phyloP scores from a whole-genome alignment of 768 basidiomycete species.

The Calocybe cyanea region DNA sequence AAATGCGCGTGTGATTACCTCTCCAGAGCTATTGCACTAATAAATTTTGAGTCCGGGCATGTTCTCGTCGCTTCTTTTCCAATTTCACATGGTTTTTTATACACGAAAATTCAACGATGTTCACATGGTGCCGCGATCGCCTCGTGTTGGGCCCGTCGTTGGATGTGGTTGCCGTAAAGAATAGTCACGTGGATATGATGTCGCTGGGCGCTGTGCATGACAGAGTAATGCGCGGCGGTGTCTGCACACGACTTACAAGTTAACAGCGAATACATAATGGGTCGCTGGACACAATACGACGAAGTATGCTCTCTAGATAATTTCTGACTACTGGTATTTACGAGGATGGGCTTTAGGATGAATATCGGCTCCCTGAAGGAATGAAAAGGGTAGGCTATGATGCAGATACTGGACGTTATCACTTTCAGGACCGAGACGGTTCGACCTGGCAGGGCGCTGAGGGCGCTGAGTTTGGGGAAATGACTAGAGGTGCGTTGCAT shows the following conservation, averaged over 20 bases:
- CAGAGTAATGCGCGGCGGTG: too few species aligned
- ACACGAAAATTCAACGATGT: background rate
- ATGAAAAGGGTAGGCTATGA: conserved; percentile 76
- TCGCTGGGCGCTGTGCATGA: too few species aligned
- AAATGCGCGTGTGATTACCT: conserved; percentile 9
- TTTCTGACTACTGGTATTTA: background rate
- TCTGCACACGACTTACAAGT: too few species aligned
- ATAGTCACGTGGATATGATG: too few species aligned
- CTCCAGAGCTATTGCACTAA: background rate
- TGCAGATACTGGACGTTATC: conserved; percentile 62
- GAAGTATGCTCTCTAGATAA: conserved; percentile 27
- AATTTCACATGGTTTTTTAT: conserved; percentile 10
- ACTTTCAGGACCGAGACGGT: conserved; percentile 56
- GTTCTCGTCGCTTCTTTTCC: background rate
- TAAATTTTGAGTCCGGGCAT: conserved; percentile 2
- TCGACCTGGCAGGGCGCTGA: conserved; percentile 53
- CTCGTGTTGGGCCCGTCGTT: too few species aligned
- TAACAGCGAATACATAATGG: too few species aligned
- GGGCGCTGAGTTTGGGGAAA: conserved; percentile 60
- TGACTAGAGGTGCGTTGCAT: conserved; percentile 38
- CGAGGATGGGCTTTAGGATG: conserved; percentile 34
- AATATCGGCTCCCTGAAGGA: conserved; percentile 49
- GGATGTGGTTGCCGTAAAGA: too few species aligned
- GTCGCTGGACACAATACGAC: conserved; percentile 45
- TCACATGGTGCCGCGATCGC: background rate